These are phyloP conservation scores for Thelonectria blattea DNA, from an alignment of 2,329 filamentous ascomycete species.

Conservation along the genomic window DNA sequence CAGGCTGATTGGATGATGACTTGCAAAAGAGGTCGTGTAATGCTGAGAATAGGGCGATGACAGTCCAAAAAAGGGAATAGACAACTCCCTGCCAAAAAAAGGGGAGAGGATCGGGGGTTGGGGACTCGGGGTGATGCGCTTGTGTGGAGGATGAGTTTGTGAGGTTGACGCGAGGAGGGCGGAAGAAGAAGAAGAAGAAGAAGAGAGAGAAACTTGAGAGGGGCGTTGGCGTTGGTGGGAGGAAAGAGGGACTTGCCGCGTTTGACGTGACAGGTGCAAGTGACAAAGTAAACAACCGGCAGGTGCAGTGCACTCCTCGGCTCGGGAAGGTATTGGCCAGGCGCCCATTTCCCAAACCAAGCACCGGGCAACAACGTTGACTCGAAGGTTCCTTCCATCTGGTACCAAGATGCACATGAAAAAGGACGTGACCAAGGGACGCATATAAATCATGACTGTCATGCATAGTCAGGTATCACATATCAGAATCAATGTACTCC, in stretches of 20 bases:
- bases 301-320: too few species aligned
- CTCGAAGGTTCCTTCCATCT: too few species aligned
- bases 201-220: background rate
- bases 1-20: conserved; percentile 18
- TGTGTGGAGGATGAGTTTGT: conserved; percentile 20
- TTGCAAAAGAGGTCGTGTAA: conserved; percentile 34
- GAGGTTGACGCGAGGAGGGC: background rate
- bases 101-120: background rate
- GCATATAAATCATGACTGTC: background rate
- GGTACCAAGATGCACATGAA: too few species aligned
- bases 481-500: conserved; percentile 24
- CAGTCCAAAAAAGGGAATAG: conserved; percentile 35
- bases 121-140: background rate
- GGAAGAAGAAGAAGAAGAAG: background rate
- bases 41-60: conserved; percentile 36
- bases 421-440: background rate
- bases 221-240: background rate
- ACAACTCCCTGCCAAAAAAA: conserved; percentile 23
- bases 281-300: too few species aligned
- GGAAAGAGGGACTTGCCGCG: background rate
- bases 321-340: too few species aligned
- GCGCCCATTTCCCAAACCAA: too few species aligned
- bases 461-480: conserved; percentile 27
- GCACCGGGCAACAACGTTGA: too few species aligned
- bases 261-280: too few species aligned